Evolutionary conservation across 352 stramenopile species (phyloP).

Genomic region (Phytophthora aleatoria): DNA sequence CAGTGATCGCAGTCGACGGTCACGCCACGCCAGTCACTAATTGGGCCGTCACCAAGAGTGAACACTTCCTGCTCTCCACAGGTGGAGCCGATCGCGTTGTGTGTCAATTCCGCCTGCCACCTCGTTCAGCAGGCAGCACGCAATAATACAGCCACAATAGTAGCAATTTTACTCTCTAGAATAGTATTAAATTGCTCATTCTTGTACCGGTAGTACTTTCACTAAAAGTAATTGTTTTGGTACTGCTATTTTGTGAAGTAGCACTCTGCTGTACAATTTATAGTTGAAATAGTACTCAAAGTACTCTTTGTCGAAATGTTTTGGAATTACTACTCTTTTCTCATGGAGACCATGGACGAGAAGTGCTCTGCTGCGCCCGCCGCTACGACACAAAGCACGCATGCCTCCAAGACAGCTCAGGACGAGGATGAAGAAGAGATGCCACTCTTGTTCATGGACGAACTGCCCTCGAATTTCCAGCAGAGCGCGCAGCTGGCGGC

Average conservation of each 20-base stretch:
- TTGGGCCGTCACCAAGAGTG: slow-evolving; percentile 64
- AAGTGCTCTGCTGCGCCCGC: not conserved
- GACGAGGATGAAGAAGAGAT: slow-evolving; percentile 59
- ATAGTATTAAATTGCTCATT: no score
- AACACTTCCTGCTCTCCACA: slow-evolving; percentile 73
- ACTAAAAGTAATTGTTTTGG: no score
- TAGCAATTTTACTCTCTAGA: no score
- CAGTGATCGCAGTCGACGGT: slow-evolving; percentile 38
- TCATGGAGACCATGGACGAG: not conserved
- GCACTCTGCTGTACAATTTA: no score
- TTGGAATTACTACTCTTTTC: no score
- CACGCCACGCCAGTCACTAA: slow-evolving; percentile 80
- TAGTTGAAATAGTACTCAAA: not conserved
- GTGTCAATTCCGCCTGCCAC: slow-evolving; percentile 69
- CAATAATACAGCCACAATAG: no score
- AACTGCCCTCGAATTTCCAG: slow-evolving; percentile 65
- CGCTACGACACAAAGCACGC: slow-evolving; percentile 1
- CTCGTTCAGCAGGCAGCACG: not conserved
- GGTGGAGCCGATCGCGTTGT: slow-evolving; percentile 77
- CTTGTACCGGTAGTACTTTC: no score
- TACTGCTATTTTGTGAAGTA: no score
- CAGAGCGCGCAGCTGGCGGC: slow-evolving; percentile 72
- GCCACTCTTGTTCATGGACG: slow-evolving; percentile 82
- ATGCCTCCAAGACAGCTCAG: not conserved
- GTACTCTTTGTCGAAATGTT: no score